Conservation (phyloP, 306 rosid genomes). For the Quercus wislizeni region DNA sequence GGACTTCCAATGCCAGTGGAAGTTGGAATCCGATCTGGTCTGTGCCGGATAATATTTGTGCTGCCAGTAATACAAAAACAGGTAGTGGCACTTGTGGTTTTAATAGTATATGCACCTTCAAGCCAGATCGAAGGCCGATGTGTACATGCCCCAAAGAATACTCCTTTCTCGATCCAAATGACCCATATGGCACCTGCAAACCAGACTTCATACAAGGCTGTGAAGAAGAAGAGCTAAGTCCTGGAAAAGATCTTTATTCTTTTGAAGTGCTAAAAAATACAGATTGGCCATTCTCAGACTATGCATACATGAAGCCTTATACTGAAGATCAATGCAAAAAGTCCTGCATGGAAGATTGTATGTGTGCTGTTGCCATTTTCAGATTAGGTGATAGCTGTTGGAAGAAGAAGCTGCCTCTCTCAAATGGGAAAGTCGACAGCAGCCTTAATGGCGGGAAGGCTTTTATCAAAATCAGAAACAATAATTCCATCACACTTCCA, state of each 20-base stretch:
- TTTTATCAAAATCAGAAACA: too few relatives aligned
- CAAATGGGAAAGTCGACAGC: too few relatives aligned
- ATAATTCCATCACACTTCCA: too few relatives aligned
- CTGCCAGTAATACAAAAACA: rapidly evolving
- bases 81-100: conserved; percentile 39
- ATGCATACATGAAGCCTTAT: not conserved
- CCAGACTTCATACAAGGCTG: too few relatives aligned
- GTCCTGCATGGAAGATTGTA: too few relatives aligned
- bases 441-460: too few relatives aligned
- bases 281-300: conserved; percentile 40
- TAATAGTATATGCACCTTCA: not conserved
- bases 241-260: not conserved
- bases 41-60: conserved; percentile 29
- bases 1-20: not conserved
- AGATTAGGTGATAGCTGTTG: too few relatives aligned
- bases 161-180: conserved; percentile 26
- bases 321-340: too few relatives aligned
- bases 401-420: too few relatives aligned
- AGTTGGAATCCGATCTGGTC: conserved; percentile 26
- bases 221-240: not conserved
- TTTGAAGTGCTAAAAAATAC: conserved; percentile 5
- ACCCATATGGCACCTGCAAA: not conserved
- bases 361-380: too few relatives aligned
- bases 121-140: not conserved
- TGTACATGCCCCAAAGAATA: conserved; percentile 47